phyloP scores from a whole-genome alignment of 306 rosid genomes.

The Acacia melanoxylon region DNA sequence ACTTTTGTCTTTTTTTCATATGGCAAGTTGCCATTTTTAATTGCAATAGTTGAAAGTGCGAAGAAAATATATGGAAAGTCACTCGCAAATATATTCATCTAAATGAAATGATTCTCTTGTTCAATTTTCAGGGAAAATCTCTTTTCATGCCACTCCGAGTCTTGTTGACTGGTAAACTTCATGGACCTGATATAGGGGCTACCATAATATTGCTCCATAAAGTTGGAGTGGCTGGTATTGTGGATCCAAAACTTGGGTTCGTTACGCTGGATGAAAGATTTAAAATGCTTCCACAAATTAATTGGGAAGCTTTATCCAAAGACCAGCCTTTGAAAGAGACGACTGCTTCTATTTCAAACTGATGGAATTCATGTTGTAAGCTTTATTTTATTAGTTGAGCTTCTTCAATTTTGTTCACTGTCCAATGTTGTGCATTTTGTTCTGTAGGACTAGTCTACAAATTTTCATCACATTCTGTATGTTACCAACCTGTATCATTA shows the following conservation, averaged over 20 bases:
- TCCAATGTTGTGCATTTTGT: not conserved
- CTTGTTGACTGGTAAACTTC: conserved; percentile 87
- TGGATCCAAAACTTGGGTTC: conserved; percentile 62
- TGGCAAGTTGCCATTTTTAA: not conserved
- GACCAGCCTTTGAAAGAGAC: conserved; percentile 48
- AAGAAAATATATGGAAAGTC: not conserved
- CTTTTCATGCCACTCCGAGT: conserved; percentile 92
- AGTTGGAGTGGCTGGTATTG: conserved; percentile 47
- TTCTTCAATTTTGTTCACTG: not conserved
- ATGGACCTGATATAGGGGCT: conserved; percentile 82
- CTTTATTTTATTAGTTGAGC: not conserved
- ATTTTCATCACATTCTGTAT: not conserved
- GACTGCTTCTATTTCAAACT: conserved; percentile 35
- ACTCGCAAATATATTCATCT: not conserved
- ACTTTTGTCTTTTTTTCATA: not conserved
- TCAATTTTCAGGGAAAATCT: conserved; percentile 68
- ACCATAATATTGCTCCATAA: conserved; percentile 58
- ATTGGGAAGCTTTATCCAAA: conserved; percentile 71
- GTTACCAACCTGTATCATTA: not conserved
- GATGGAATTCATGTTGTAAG: conserved; percentile 28
- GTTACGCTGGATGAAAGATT: conserved; percentile 65
- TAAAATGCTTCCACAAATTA: conserved; percentile 51
- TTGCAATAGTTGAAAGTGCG: not conserved
- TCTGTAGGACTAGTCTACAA: not conserved
- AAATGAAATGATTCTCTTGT: conserved; percentile 17